Conservation (phyloP, 345 rosid species). For the Heritiera littoralis region DNA sequence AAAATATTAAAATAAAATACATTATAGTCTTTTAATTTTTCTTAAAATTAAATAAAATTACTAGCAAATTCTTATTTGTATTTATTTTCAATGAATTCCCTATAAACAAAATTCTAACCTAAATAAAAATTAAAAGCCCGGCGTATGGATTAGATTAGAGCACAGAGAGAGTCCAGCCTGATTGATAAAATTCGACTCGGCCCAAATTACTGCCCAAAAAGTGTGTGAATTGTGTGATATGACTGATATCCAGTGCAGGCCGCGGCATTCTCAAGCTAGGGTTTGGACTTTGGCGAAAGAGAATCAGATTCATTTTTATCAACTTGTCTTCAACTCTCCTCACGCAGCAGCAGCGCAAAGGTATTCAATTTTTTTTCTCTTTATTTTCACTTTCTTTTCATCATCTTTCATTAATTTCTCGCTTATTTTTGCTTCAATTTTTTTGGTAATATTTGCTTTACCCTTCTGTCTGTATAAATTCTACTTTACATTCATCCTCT, state of each 20-base stretch:
- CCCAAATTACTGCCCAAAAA: background rate
- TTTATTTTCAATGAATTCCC: no score
- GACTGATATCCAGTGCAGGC: background rate
- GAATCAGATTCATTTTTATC: background rate
- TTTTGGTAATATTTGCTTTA: no score
- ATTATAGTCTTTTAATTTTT: no score
- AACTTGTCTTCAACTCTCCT: background rate
- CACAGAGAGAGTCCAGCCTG: background rate
- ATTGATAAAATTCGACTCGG: background rate
- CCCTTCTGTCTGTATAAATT: background rate
- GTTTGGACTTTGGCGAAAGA: background rate
- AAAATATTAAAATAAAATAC: no score
- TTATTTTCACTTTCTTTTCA: background rate
- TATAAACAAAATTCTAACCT: no score
- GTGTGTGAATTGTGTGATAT: background rate
- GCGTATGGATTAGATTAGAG: background rate
- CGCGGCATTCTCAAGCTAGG: background rate
- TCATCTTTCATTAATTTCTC: background rate
- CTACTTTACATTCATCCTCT: background rate
- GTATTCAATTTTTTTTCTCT: background rate
- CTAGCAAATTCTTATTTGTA: no score
- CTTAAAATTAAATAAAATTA: no score
- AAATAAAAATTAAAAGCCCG: no score
- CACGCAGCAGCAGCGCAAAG: background rate
- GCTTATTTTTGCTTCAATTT: background rate